Percentiles rank a stretch among this genome's conserved stretches.
phyloP scores from a whole-genome alignment of 192 early-diverging fungal genomes.

The Linnemannia elongata region DNA sequence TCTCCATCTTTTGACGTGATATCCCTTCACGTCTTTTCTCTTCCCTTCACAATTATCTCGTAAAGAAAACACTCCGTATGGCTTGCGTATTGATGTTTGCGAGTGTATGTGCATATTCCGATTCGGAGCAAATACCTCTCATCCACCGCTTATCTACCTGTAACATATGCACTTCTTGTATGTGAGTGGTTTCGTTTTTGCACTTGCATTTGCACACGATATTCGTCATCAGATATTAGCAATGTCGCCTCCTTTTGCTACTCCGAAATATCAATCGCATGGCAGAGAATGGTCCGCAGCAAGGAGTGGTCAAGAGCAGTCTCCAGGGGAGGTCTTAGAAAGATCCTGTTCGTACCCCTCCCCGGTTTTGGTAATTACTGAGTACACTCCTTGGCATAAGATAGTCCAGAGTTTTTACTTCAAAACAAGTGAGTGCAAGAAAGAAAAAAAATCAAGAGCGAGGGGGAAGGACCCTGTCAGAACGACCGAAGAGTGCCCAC shows the following conservation, averaged over 20 bases:
- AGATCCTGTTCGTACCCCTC: neutral
- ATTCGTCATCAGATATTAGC: slow-evolving; percentile 2
- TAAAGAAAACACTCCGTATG: neutral
- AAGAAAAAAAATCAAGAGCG: no score
- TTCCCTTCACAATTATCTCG: neutral
- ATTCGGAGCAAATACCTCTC: neutral
- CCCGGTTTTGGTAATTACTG: neutral
- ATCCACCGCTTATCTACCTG: neutral
- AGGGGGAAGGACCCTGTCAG: no score
- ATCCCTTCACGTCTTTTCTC: neutral
- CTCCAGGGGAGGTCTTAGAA: neutral
- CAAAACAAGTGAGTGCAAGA: no score
- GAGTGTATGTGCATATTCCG: neutral
- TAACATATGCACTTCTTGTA: neutral
- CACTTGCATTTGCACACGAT: neutral
- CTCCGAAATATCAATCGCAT: neutral
- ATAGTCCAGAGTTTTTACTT: no score
- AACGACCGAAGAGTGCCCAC: no score
- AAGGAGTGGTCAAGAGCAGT: neutral
- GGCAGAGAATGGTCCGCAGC: neutral
- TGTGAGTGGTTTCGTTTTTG: neutral
- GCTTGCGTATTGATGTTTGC: neutral
- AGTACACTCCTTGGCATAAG: no score
- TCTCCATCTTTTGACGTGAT: neutral
- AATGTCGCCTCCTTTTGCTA: neutral